A percentile compares a stretch with the other conserved stretches of the same genome.
These are phyloP conservation scores for Aspergillus cristatus DNA, from an alignment of 495 filamentous ascomycete species.

Conservation along the genomic window DNA sequence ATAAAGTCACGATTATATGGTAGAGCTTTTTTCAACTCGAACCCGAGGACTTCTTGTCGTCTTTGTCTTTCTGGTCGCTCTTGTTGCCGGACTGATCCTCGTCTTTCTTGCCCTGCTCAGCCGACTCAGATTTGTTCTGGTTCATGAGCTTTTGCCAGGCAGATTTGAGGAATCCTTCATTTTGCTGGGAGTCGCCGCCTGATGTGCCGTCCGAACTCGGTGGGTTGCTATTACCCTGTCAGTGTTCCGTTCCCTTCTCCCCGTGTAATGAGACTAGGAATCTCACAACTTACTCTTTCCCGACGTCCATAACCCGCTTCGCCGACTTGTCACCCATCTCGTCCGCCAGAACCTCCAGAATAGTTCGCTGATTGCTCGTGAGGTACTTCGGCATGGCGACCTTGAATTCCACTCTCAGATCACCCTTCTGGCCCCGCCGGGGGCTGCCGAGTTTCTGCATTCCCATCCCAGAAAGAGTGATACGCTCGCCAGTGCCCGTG, in stretches of 20 bases:
- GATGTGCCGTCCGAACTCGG: conserved; percentile 6
- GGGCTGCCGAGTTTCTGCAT: conserved; percentile 70
- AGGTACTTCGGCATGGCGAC: conserved; percentile 91
- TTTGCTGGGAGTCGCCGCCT: conserved; percentile 42
- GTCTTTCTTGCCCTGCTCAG: conserved; percentile 22
- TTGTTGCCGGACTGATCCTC: conserved; percentile 31
- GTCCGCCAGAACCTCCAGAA: conserved; percentile 90
- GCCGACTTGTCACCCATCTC: conserved; percentile 87
- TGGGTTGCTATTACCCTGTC: conserved; percentile 1
- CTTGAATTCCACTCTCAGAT: conserved; percentile 89
- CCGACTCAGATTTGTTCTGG: conserved; percentile 43
- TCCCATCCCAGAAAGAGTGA: conserved; percentile 78
- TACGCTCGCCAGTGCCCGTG: conserved; percentile 84
- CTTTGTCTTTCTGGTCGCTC: conserved; percentile 39
- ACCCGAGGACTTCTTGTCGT: conserved; percentile 39
- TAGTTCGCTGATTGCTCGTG: conserved; percentile 76
- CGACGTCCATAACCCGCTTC: conserved; percentile 79
- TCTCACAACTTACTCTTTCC: conserved; percentile 30
- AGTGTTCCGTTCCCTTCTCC: not conserved
- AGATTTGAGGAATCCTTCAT: conserved; percentile 78
- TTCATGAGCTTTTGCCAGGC: conserved; percentile 84
- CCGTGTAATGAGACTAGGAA: not conserved
- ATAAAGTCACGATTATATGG: conserved; percentile 8
- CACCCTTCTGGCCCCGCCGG: conserved; percentile 52
- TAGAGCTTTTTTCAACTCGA: conserved; percentile 30